phyloP scores from a whole-genome alignment of 768 basidiomycete species.

The Trametes cingulata region DNA sequence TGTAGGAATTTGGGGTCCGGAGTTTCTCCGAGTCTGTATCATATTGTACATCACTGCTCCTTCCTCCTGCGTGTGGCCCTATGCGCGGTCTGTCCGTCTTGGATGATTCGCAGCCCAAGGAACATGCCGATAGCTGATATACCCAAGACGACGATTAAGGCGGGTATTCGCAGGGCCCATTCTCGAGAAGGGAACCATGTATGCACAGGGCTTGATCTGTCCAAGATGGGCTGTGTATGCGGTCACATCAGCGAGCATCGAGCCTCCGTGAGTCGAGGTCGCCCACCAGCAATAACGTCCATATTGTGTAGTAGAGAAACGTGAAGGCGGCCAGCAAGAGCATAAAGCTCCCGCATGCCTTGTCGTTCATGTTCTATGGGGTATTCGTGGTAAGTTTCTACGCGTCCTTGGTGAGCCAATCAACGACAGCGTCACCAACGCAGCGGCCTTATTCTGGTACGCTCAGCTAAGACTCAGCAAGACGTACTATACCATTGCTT shows the following conservation, averaged over 20 bases:
- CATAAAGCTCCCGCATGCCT: slow-evolving; percentile 76
- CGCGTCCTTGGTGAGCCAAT: neutral
- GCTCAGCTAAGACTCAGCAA: no score
- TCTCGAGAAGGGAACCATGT: slow-evolving; percentile 82
- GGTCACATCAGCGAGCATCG: neutral
- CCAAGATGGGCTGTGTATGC: slow-evolving; percentile 72
- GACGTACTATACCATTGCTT: no score
- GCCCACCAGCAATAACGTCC: slow-evolving; percentile 85
- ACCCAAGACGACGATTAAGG: slow-evolving; percentile 78
- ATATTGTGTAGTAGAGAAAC: slow-evolving; percentile 89
- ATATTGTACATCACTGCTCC: neutral
- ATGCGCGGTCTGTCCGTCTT: neutral
- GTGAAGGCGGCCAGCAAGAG: slow-evolving; percentile 72
- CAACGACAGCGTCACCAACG: no score
- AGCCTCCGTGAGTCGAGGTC: slow-evolving; percentile 4
- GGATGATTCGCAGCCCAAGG: slow-evolving; percentile 36
- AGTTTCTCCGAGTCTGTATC: neutral
- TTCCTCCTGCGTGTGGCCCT: neutral
- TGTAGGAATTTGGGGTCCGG: neutral
- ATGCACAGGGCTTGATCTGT: slow-evolving; percentile 71
- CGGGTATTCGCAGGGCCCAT: slow-evolving; percentile 90
- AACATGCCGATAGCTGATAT: slow-evolving; percentile 80
- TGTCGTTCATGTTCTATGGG: slow-evolving; percentile 74
- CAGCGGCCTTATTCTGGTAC: no score
- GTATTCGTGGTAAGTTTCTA: no score